Percentiles rank a stretch among this genome's conserved stretches.
phyloP scores from a whole-genome alignment of 2,329 filamentous ascomycete species.

The Paraconiothyrium brasiliense region DNA sequence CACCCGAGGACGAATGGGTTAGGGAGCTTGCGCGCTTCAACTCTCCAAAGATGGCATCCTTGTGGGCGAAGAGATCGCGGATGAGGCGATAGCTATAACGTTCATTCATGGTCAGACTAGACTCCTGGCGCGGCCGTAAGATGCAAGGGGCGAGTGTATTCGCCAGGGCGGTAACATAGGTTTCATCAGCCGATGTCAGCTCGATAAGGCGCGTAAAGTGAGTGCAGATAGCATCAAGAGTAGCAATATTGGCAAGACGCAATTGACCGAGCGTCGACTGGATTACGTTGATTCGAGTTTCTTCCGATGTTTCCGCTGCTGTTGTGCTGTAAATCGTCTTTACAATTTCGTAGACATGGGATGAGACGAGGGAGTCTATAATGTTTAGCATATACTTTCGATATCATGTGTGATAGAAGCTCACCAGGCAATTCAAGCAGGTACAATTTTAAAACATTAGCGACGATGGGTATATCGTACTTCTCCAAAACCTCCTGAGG shows the following conservation, averaged over 20 bases:
- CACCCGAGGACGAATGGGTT: conserved; percentile 65
- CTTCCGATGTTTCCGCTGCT: conserved; percentile 72
- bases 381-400: conserved; percentile 29
- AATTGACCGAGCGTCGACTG: conserved; percentile 96
- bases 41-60: conserved; percentile 94
- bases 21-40: conserved; percentile 87
- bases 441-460: conserved; percentile 91
- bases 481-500: conserved; percentile 79
- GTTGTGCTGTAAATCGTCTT: conserved; percentile 94
- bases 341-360: conserved; percentile 98
- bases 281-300: conserved; percentile 84
- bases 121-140: conserved; percentile 85
- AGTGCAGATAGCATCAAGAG: conserved; percentile 97
- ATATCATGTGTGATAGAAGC: conserved; percentile 38
- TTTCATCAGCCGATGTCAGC: conserved; percentile 92
- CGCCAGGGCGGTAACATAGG: conserved; percentile 79
- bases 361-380: conserved; percentile 94
- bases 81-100: conserved; percentile 90
- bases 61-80: conserved; percentile 90
- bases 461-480: conserved; percentile 94
- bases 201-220: conserved; percentile 98
- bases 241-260: conserved; percentile 95
- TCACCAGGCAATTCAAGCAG: conserved; percentile 91
- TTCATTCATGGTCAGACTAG: conserved; percentile 92
- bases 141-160: conserved; percentile 83